Evolutionary conservation across 2,329 filamentous ascomycete genomes (phyloP).

Genomic region (Aspergillus melleus): DNA sequence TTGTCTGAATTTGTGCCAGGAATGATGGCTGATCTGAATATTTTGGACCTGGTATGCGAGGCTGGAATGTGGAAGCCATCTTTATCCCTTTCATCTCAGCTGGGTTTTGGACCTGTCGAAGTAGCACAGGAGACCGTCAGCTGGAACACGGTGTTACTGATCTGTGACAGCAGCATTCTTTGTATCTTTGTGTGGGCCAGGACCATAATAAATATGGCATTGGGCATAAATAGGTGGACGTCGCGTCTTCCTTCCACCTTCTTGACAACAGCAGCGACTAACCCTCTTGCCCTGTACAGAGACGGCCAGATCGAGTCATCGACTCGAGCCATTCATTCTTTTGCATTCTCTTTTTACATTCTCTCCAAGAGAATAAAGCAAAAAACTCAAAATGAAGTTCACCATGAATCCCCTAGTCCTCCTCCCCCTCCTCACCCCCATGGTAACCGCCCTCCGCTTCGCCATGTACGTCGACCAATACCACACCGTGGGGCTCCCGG

Average conservation of each 20-base stretch:
- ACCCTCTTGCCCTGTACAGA: background rate
- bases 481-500: conserved; percentile 41
- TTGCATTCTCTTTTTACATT: background rate
- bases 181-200: background rate
- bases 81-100: background rate
- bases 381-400: background rate
- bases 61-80: background rate
- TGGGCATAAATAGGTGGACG: background rate
- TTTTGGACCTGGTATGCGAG: background rate
- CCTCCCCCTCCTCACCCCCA: conserved; percentile 32
- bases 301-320: no score
- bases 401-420: conserved; percentile 28
- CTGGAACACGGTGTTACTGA: background rate
- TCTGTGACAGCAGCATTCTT: background rate
- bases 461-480: conserved; percentile 53
- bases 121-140: background rate
- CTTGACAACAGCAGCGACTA: background rate
- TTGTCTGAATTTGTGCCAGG: background rate
- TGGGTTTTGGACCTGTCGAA: background rate
- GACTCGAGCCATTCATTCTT: background rate
- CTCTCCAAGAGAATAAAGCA: background rate
- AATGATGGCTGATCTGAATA: background rate
- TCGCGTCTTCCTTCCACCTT: background rate
- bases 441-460: conserved; percentile 31
- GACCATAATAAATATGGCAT: background rate